phyloP scores from a whole-genome alignment of 768 basidiomycete species.

The Mycena filopes region DNA sequence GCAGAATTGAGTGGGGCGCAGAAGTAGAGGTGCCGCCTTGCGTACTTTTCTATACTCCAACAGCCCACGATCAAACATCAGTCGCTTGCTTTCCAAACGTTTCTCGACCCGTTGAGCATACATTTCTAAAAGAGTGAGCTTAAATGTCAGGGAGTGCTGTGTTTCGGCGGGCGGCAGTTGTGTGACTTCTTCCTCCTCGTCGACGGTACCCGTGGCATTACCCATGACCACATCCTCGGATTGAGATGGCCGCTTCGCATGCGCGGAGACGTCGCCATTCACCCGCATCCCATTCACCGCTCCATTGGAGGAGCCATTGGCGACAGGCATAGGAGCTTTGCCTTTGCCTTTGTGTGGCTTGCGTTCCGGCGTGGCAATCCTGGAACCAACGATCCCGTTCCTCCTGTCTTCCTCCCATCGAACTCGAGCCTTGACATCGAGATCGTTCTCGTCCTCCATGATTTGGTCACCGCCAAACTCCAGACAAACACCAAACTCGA shows the following conservation, averaged over 20 bases:
- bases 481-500: constrained; percentile 93
- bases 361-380: constrained; percentile 36
- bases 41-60: constrained; percentile 94
- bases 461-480: constrained; percentile 88
- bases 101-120: constrained; percentile 91
- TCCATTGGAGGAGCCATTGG: constrained; percentile 57
- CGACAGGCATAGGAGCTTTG: constrained; percentile 45
- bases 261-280: constrained; percentile 47
- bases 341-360: constrained; percentile 51
- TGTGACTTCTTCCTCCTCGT: constrained; percentile 74
- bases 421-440: constrained; percentile 69
- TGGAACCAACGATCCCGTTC: constrained; percentile 37
- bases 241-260: constrained; percentile 42
- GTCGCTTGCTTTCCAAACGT: constrained; percentile 82
- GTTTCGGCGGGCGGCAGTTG: constrained; percentile 88
- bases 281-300: constrained; percentile 48
- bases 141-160: constrained; percentile 84
- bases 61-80: constrained; percentile 93
- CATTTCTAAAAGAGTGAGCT: constrained; percentile 89
- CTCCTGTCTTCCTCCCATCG: constrained; percentile 63
- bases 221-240: constrained; percentile 61
- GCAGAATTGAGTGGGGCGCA: constrained; percentile 27
- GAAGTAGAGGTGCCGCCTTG: constrained; percentile 1
- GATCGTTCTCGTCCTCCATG: constrained; percentile 81
- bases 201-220: constrained; percentile 58